phyloP scores from a whole-genome alignment of 2,329 filamentous ascomycete species.

The Fusarium succisae region DNA sequence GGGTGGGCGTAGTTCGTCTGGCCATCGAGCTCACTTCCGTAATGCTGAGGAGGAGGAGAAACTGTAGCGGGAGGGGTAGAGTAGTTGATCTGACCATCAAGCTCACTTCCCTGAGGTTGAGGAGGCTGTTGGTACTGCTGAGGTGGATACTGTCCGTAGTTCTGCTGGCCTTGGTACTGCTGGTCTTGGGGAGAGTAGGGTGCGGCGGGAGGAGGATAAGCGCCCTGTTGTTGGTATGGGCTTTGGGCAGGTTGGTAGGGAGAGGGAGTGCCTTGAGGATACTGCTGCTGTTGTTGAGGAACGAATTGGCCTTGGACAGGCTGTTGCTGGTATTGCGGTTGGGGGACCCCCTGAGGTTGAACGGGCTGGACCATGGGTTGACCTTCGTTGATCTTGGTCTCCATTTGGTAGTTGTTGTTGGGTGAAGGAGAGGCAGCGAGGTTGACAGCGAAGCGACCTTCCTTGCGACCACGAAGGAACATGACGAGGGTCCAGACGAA shows the following conservation, averaged over 20 bases:
- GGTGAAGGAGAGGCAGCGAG: conserved; percentile 9
- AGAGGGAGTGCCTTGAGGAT: conserved; percentile 15
- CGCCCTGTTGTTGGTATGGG: conserved; percentile 44
- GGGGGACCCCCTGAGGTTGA: conserved; percentile 23
- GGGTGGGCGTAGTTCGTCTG: conserved; percentile 30
- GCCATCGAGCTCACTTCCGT: conserved; percentile 28
- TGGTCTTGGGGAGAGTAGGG: conserved; percentile 39
- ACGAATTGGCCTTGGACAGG: conserved; percentile 8
- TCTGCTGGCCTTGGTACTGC: conserved; percentile 26
- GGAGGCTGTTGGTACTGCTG: conserved; percentile 37
- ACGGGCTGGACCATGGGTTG: conserved; percentile 33
- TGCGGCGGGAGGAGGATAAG: conserved; percentile 37
- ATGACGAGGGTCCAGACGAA: conserved; percentile 49
- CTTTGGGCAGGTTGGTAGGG: conserved; percentile 38
- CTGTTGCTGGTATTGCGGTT: conserved; percentile 40
- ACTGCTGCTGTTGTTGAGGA: conserved; percentile 22
- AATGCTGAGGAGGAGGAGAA: conserved; percentile 18
- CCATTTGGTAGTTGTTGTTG: conserved; percentile 47
- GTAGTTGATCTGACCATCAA: conserved; percentile 26
- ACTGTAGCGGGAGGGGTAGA: conserved; percentile 17
- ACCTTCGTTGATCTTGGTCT: conserved; percentile 45
- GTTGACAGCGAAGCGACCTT: conserved; percentile 47
- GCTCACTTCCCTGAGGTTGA: conserved; percentile 24
- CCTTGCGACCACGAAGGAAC: conserved; percentile 51
- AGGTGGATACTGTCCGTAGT: conserved; percentile 33